These are phyloP conservation scores for Chloridella minuta DNA, from an alignment of 352 stramenopile species.

Conservation along the genomic window DNA sequence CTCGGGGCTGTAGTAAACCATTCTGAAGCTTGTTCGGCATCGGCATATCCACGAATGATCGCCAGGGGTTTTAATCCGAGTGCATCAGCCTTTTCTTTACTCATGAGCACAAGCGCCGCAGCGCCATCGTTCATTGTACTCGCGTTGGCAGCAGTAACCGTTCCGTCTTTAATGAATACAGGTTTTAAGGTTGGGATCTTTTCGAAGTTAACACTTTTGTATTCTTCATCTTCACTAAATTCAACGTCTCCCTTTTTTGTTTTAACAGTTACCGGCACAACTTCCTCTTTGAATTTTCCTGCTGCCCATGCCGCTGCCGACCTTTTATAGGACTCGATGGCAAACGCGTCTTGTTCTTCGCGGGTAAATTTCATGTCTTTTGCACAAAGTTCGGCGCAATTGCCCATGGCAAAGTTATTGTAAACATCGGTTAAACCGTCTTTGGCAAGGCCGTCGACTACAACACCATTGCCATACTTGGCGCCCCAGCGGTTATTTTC, in stretches of 20 bases:
- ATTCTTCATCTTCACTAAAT: conserved; percentile 59
- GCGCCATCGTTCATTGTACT: conserved; percentile 80
- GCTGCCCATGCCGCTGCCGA: conserved; percentile 27
- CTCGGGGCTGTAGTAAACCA: conserved; percentile 80
- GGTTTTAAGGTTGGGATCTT: conserved; percentile 51
- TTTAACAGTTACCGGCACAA: conserved; percentile 51
- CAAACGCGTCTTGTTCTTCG: conserved; percentile 72
- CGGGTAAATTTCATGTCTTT: conserved; percentile 46
- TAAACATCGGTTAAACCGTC: conserved; percentile 87
- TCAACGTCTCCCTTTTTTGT: conserved; percentile 26
- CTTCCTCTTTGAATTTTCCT: conserved; percentile 49
- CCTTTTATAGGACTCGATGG: conserved; percentile 57
- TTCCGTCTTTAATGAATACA: conserved; percentile 73
- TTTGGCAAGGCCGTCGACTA: conserved; percentile 23
- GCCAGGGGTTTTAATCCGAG: conserved; percentile 33
- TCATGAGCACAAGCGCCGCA: conserved; percentile 71
- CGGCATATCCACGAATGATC: conserved; percentile 30
- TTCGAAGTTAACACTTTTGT: conserved; percentile 41
- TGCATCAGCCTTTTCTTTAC: conserved; percentile 38
- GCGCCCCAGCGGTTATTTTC: not conserved
- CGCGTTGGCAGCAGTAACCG: conserved; percentile 80
- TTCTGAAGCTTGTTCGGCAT: conserved; percentile 44
- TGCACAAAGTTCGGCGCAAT: conserved; percentile 70
- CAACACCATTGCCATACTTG: not conserved
- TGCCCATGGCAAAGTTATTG: conserved; percentile 75